Percentiles rank a stretch among this genome's conserved stretches.
Evolutionary conservation across 2,329 filamentous ascomycete genomes (phyloP).

Genomic region (Fusarium burgessii): DNA sequence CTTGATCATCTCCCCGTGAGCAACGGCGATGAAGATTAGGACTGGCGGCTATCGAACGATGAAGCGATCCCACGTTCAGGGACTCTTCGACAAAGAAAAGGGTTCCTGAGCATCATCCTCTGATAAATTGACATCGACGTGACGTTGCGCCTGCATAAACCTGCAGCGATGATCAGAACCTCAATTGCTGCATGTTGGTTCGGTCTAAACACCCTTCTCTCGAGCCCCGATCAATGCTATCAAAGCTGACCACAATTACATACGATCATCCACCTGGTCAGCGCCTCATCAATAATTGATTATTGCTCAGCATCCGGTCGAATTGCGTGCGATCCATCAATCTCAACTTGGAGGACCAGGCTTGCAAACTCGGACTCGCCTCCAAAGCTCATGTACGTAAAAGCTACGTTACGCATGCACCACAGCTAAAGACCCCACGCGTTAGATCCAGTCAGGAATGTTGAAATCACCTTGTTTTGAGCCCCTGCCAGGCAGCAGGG

Average conservation of each 20-base stretch:
- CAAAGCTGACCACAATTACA: conserved; percentile 9
- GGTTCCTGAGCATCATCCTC: neutral
- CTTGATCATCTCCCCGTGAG: conserved; percentile 20
- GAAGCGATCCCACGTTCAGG: neutral
- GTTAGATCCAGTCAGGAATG: conserved; percentile 30
- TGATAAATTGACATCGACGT: neutral
- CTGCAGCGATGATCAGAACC: conserved; percentile 3
- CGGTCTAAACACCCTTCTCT: neutral
- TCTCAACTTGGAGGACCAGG: conserved; percentile 7
- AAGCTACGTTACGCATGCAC: conserved; percentile 17
- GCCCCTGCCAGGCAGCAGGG: conserved; percentile 24
- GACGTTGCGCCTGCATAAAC: conserved; percentile 4
- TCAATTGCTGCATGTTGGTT: neutral
- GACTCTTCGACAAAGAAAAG: neutral
- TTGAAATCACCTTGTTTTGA: conserved; percentile 7
- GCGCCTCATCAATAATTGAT: conserved; percentile 10
- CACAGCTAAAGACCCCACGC: conserved; percentile 28
- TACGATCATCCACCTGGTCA: neutral
- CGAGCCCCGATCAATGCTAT: neutral
- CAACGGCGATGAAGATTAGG: neutral
- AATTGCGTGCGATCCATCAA: conserved; percentile 28
- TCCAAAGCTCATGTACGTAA: conserved; percentile 15
- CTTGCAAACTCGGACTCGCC: conserved; percentile 9
- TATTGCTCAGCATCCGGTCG: neutral
- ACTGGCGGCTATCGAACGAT: neutral